phyloP scores from a whole-genome alignment of 2,329 filamentous ascomycete species.

The Drechslerella coelobrocha region DNA sequence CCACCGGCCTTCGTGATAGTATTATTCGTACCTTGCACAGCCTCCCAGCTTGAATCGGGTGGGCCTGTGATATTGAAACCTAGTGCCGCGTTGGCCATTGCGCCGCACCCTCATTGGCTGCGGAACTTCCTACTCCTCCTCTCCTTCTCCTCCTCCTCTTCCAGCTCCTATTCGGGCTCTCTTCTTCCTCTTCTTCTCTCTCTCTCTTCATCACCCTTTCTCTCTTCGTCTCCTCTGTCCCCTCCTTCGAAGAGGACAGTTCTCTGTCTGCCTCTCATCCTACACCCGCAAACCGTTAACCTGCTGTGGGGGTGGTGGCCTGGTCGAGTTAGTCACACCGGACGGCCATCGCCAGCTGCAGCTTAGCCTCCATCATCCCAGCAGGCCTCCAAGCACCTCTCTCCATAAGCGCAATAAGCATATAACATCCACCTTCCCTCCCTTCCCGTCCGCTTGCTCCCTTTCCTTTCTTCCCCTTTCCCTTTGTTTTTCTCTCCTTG shows the following conservation, averaged over 20 bases:
- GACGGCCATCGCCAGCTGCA: slow-evolving; percentile 12
- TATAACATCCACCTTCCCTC: slow-evolving; percentile 33
- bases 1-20: not conserved
- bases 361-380: slow-evolving; percentile 12
- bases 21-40: not conserved
- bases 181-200: slow-evolving; percentile 27
- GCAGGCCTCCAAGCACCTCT: not conserved
- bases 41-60: no score
- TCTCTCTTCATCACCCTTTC: not conserved
- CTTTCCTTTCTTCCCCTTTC: slow-evolving; percentile 11
- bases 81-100: not conserved
- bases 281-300: no score
- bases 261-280: no score
- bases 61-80: no score
- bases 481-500: not conserved
- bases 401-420: slow-evolving; percentile 12
- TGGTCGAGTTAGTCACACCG: slow-evolving; percentile 10
- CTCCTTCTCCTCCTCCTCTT: not conserved
- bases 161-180: not conserved
- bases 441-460: slow-evolving; percentile 6
- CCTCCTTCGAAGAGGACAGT: not conserved
- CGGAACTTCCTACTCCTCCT: slow-evolving; percentile 10
- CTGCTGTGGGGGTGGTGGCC: not conserved
- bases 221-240: not conserved
- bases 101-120: slow-evolving; percentile 26